A percentile compares a stretch with the other conserved stretches of the same genome.
These are phyloP conservation scores for Francoa sonchifolia DNA, from an alignment of 441 rosid genomes.

Conservation along the genomic window DNA sequence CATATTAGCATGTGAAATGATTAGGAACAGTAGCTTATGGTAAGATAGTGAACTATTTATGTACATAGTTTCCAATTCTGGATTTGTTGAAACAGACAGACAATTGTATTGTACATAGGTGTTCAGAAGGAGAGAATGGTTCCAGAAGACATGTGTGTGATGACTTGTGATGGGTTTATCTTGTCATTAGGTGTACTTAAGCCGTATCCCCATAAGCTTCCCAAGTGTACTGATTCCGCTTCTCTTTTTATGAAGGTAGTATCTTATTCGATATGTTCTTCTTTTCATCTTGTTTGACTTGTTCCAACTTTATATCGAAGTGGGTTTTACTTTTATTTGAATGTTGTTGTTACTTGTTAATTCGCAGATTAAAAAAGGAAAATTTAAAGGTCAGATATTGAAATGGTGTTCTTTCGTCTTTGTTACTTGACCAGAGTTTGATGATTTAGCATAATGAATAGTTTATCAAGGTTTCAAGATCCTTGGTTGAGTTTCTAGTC, in stretches of 20 bases:
- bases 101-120: too few species aligned
- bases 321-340: neutral
- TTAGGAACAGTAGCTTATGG: neutral
- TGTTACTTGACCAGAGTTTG: too few species aligned
- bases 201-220: conserved; percentile 80
- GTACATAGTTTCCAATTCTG: conserved; percentile 12
- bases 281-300: too few species aligned
- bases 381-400: too few species aligned
- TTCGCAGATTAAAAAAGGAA: too few species aligned
- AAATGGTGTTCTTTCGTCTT: too few species aligned
- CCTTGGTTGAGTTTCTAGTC: too few species aligned
- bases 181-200: conserved; percentile 67
- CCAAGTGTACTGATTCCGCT: conserved; percentile 92
- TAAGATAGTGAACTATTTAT: conserved; percentile 6
- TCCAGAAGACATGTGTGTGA: conserved; percentile 82
- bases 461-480: too few species aligned
- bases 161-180: conserved; percentile 51
- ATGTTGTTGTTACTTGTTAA: conserved; percentile 7
- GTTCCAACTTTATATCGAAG: too few species aligned
- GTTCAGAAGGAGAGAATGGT: conserved; percentile 99
- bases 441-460: too few species aligned
- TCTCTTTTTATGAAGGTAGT: conserved; percentile 92
- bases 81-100: too few species aligned
- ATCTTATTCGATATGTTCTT: too few species aligned
- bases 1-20: neutral